phyloP scores from a whole-genome alignment of 1,284 basidiomycete species.

The Microbotryum lychnidis-dioicae region DNA sequence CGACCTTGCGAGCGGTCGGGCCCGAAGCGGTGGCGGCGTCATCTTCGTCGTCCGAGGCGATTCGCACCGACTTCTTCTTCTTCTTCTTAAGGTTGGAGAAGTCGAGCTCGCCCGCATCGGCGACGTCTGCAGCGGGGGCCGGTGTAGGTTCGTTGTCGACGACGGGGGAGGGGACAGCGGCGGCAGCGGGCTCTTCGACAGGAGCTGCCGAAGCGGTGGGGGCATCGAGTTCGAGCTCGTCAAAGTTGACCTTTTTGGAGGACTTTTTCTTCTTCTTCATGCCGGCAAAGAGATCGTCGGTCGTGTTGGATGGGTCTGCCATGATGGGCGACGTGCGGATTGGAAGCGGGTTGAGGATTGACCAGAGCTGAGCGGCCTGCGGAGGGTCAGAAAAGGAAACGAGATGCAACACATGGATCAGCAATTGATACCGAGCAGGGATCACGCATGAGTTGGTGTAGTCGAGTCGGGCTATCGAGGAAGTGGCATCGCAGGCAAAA shows the following conservation, averaged over 20 bases:
- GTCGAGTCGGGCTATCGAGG: not conserved
- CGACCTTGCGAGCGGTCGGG: conserved; percentile 8
- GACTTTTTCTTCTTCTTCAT: conserved; percentile 46
- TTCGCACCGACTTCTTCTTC: conserved; percentile 41
- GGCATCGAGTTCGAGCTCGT: conserved; percentile 45
- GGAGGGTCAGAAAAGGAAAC: not conserved
- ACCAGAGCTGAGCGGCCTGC: too few species aligned
- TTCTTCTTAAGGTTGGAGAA: conserved; percentile 46
- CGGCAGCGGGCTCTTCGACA: conserved; percentile 47
- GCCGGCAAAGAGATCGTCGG: conserved; percentile 45
- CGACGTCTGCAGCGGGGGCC: conserved; percentile 27
- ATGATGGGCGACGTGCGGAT: conserved; percentile 10
- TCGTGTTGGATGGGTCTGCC: conserved; percentile 20
- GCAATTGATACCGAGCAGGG: not conserved
- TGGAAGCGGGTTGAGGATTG: too few species aligned
- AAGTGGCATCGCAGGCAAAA: too few species aligned
- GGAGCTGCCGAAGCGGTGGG: conserved; percentile 4
- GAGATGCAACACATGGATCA: not conserved
- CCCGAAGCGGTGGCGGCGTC: conserved; percentile 1
- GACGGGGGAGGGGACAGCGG: conserved; percentile 53
- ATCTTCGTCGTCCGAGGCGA: conserved; percentile 23
- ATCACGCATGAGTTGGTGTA: not conserved
- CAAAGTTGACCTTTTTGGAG: conserved; percentile 40
- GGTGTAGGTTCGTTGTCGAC: conserved; percentile 12
- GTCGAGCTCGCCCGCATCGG: conserved; percentile 39